A percentile compares a stretch with the other conserved stretches of the same genome.
phyloP scores from a whole-genome alignment of 2,329 filamentous ascomycete species.

The Colletotrichum truncatum region DNA sequence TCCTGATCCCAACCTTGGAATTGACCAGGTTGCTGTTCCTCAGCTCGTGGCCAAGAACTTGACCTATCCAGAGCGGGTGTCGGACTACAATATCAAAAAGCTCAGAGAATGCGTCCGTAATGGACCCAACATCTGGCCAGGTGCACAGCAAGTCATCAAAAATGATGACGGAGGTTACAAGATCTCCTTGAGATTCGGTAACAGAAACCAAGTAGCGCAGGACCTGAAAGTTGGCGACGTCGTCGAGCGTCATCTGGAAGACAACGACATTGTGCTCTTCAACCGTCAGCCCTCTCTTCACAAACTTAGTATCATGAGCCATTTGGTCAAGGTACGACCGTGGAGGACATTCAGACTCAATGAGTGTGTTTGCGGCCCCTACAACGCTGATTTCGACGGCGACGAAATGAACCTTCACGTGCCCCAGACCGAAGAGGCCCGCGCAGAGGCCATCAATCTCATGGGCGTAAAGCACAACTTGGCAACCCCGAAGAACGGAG shows the following conservation, averaged over 20 bases:
- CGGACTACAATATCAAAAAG: conserved; percentile 86
- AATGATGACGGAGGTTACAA: conserved; percentile 73
- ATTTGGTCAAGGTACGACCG: conserved; percentile 90
- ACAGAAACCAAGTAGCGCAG: conserved; percentile 75
- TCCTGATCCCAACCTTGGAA: conserved; percentile 91
- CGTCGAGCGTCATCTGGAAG: conserved; percentile 93
- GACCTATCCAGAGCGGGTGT: conserved; percentile 92
- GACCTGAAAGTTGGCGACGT: conserved; percentile 84
- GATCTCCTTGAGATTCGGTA: conserved; percentile 79
- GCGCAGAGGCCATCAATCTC: conserved; percentile 92
- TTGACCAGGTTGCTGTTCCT: conserved; percentile 94
- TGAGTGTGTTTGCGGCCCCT: conserved; percentile 97
- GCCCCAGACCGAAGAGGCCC: conserved; percentile 95
- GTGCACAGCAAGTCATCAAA: conserved; percentile 82
- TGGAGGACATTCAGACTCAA: conserved; percentile 97
- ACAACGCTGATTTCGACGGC: conserved; percentile 99
- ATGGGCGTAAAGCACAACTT: conserved; percentile 99
- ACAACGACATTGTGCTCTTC: conserved; percentile 96
- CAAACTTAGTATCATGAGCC: conserved; percentile 98
- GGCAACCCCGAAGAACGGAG: conserved; percentile 95
- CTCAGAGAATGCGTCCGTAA: conserved; percentile 78
- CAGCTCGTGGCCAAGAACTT: conserved; percentile 93
- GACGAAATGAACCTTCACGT: conserved; percentile 99
- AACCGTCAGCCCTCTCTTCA: conserved; percentile 97
- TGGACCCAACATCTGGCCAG: conserved; percentile 83